Percentiles rank a stretch among this genome's conserved stretches.
Evolutionary conservation across 2,329 filamentous ascomycete genomes (phyloP).

Genomic region (Sporothrix euskadiensis): DNA sequence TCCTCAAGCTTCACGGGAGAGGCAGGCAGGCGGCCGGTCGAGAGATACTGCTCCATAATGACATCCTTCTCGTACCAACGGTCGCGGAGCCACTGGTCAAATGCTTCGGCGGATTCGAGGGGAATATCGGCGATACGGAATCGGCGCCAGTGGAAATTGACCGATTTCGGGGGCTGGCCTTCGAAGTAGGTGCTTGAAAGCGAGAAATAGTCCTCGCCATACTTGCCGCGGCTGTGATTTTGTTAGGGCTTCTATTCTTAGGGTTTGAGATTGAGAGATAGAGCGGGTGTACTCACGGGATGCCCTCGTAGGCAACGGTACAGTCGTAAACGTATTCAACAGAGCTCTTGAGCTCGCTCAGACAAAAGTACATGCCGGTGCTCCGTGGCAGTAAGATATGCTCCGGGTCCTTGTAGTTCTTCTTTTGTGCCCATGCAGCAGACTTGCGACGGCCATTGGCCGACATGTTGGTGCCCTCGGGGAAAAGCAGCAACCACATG

Average conservation of each 20-base stretch:
- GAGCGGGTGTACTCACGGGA: conserved; percentile 65
- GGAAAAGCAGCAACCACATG: conserved; percentile 89
- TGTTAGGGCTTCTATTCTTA: conserved; percentile 24
- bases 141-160: conserved; percentile 94
- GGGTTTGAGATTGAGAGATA: neutral
- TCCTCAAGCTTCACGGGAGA: conserved; percentile 50
- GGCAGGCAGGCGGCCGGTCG: conserved; percentile 76
- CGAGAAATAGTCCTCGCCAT: conserved; percentile 88
- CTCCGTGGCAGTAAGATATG: conserved; percentile 77
- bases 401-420: conserved; percentile 68
- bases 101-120: conserved; percentile 68
- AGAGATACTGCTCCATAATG: conserved; percentile 78
- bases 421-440: conserved; percentile 73
- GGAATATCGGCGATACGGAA: conserved; percentile 82
- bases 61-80: conserved; percentile 93
- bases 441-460: conserved; percentile 70
- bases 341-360: conserved; percentile 71
- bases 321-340: conserved; percentile 89
- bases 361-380: conserved; percentile 76
- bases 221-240: conserved; percentile 65
- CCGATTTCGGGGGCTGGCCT: conserved; percentile 85
- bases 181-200: conserved; percentile 84
- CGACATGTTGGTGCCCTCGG: conserved; percentile 82
- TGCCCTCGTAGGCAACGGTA: conserved; percentile 91
- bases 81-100: conserved; percentile 81